These are phyloP conservation scores for Fusarium staphyleae DNA, from an alignment of 2,329 filamentous ascomycete species.

Conservation along the genomic window DNA sequence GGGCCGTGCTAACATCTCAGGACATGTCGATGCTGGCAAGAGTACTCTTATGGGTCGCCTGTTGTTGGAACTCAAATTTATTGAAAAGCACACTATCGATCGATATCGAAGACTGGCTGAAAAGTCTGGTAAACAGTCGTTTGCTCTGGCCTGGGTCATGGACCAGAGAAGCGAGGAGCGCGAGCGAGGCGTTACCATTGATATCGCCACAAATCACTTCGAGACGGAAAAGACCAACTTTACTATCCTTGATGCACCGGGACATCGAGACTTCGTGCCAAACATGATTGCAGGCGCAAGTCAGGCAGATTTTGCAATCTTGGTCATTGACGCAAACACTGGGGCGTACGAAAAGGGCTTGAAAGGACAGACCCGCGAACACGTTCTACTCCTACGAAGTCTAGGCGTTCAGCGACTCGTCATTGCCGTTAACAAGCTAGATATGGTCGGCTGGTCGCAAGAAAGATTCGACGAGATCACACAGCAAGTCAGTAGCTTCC, in stretches of 20 bases:
- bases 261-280: constrained; percentile 94
- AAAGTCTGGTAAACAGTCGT: constrained; percentile 91
- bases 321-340: constrained; percentile 90
- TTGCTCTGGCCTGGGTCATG: constrained; percentile 95
- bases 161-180: constrained; percentile 92
- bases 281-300: constrained; percentile 99
- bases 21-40: constrained; percentile 97
- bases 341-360: constrained; percentile 94
- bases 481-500: constrained; percentile 82
- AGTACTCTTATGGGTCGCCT: constrained; percentile 97
- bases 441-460: constrained; percentile 83
- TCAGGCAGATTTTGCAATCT: constrained; percentile 92
- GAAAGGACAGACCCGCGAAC: constrained; percentile 92
- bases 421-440: constrained; percentile 94
- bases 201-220: constrained; percentile 94
- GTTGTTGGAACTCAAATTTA: constrained; percentile 84
- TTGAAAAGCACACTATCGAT: constrained; percentile 87
- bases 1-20: constrained; percentile 52
- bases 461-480: constrained; percentile 85
- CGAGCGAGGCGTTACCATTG: constrained; percentile 90
- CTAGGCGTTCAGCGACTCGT: constrained; percentile 89
- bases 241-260: constrained; percentile 94
- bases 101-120: constrained; percentile 89
- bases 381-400: constrained; percentile 86
- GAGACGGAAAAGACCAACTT: constrained; percentile 87